phyloP scores from a whole-genome alignment of 306 rosid genomes.

The Mucuna pruriens region DNA sequence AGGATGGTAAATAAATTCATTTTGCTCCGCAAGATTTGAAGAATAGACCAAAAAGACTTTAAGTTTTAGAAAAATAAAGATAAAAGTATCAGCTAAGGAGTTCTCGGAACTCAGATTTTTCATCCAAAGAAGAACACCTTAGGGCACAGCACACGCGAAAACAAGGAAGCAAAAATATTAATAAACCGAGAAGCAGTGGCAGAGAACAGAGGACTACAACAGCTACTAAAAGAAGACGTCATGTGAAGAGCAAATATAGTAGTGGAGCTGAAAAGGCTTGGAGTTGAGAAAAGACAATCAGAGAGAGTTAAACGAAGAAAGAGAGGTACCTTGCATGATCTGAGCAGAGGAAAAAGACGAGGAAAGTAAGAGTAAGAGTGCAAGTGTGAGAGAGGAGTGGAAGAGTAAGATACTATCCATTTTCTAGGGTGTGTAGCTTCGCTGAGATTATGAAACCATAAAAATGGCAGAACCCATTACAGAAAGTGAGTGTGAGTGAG shows the following conservation, averaged over 20 bases:
- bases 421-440: not conserved
- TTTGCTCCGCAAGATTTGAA: conserved; percentile 4
- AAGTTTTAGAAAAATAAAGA: not conserved
- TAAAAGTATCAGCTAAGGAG: not conserved
- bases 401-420: conserved; percentile 21
- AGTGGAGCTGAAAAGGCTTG: not conserved
- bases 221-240: not conserved
- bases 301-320: not conserved
- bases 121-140: not conserved
- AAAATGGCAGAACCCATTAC: not conserved
- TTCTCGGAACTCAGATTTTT: not conserved
- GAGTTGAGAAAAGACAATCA: not conserved
- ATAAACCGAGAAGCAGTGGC: not conserved
- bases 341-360: conserved; percentile 40
- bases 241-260: not conserved
- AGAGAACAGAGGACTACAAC: not conserved
- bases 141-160: not conserved
- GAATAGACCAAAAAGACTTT: not conserved
- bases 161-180: not conserved
- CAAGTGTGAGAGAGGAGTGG: not conserved
- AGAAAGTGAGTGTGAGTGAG: not conserved
- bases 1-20: not conserved
- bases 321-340: conserved; percentile 43
- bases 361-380: not conserved
- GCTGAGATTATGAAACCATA: not conserved